Evolutionary conservation across 305 asterid species (phyloP).

Genomic region (Plantago coronopus): DNA sequence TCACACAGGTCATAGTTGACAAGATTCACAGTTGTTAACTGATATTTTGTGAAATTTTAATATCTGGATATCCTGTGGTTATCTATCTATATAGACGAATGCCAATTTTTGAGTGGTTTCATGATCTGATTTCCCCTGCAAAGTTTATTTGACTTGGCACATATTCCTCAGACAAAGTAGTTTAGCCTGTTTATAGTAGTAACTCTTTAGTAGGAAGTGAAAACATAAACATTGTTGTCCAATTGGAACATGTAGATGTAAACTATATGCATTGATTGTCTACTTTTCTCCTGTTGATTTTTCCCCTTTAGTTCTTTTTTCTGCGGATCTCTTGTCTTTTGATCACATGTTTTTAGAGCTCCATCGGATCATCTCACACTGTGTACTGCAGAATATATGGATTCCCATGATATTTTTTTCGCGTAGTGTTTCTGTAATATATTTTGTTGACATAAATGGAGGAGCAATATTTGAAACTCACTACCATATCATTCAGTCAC

Average conservation of each 20-base stretch:
- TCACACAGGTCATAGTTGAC: no score
- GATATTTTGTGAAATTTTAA: no score
- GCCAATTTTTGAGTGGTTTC: not conserved
- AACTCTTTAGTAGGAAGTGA: no score
- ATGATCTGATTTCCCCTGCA: not conserved
- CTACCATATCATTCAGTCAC: constrained; percentile 19
- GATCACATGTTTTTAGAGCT: not conserved
- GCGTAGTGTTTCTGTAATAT: not conserved
- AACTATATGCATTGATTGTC: no score
- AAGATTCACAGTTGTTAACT: no score
- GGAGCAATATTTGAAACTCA: constrained; percentile 12
- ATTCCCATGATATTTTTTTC: not conserved
- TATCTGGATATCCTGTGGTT: no score
- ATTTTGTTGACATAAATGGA: constrained; percentile 16
- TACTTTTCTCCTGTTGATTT: no score
- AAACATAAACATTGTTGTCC: no score
- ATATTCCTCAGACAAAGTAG: no score
- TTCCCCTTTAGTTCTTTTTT: not conserved
- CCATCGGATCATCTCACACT: constrained; percentile 18
- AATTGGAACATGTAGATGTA: no score
- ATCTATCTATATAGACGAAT: not conserved
- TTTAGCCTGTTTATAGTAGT: no score
- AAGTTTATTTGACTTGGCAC: not conserved
- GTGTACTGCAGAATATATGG: constrained; percentile 12
- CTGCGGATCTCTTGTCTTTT: constrained; percentile 1